Evolutionary conservation across 257 asterid genomes (phyloP).

Genomic region (Nicotiana otophora): DNA sequence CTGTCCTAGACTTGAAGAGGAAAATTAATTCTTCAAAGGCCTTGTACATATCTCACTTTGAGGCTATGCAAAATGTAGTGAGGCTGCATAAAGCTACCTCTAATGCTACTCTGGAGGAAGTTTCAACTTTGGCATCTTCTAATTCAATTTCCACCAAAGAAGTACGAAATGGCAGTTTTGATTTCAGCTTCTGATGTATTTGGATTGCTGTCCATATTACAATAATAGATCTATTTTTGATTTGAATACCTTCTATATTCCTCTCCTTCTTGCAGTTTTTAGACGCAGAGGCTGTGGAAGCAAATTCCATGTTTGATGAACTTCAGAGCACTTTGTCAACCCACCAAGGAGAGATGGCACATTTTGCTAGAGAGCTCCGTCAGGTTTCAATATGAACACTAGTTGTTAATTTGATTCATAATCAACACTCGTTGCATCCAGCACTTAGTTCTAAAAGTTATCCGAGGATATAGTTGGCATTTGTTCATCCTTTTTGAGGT

Average conservation of each 20-base stretch:
- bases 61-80: constrained; percentile 73
- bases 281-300: constrained; percentile 50
- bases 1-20: constrained; percentile 48
- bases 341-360: constrained; percentile 67
- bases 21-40: constrained; percentile 50
- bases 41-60: constrained; percentile 63
- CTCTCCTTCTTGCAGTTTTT: constrained; percentile 41
- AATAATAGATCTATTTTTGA: not conserved
- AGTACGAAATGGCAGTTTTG: constrained; percentile 30
- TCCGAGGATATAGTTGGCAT: not conserved
- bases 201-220: not conserved
- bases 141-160: constrained; percentile 47
- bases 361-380: constrained; percentile 70
- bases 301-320: constrained; percentile 48
- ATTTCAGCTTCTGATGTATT: not conserved
- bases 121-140: constrained; percentile 48
- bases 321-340: constrained; percentile 53
- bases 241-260: not conserved
- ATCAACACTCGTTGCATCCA: not conserved
- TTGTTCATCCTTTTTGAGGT: not conserved
- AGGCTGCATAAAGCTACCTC: constrained; percentile 62
- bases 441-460: not conserved
- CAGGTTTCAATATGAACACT: constrained; percentile 41
- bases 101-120: constrained; percentile 65
- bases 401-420: not conserved